phyloP scores from a whole-genome alignment of 2,329 filamentous ascomycete genomes.

The Hirsutella rhossiliensis region DNA sequence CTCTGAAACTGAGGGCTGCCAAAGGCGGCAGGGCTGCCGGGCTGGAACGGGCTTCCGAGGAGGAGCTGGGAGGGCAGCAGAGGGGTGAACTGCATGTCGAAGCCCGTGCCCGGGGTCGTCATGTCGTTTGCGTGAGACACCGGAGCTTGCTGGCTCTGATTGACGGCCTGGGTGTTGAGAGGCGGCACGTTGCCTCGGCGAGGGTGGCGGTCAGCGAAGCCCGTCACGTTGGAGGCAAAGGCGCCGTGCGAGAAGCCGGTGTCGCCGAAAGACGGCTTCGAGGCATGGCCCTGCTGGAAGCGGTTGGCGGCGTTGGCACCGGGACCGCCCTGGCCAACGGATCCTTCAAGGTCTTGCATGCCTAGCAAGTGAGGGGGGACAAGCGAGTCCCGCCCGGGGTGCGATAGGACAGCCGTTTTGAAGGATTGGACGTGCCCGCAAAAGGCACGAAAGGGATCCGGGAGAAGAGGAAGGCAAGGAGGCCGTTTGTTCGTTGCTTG shows the following conservation, averaged over 20 bases:
- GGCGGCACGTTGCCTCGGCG: constrained; percentile 77
- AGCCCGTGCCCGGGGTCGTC: constrained; percentile 75
- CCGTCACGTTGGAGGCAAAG: constrained; percentile 74
- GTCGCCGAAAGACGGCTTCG: constrained; percentile 72
- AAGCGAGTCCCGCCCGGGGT: constrained; percentile 68
- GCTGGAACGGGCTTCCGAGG: constrained; percentile 92
- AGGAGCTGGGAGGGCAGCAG: constrained; percentile 89
- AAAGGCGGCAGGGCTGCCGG: constrained; percentile 82
- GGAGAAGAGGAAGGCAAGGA: not conserved
- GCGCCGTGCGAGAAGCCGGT: constrained; percentile 89
- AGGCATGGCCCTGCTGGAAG: constrained; percentile 55
- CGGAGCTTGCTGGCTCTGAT: constrained; percentile 21
- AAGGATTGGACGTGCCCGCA: constrained; percentile 43
- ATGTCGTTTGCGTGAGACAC: constrained; percentile 56
- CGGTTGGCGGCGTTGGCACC: constrained; percentile 42
- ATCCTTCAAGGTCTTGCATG: constrained; percentile 79
- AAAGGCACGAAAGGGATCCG: constrained; percentile 30
- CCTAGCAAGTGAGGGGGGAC: constrained; percentile 77
- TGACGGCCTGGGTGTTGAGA: constrained; percentile 74
- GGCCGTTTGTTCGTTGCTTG: not conserved
- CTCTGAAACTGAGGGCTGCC: constrained; percentile 85
- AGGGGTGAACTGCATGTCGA: constrained; percentile 98
- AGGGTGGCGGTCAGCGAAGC: constrained; percentile 78
- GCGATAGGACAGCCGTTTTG: constrained; percentile 76
- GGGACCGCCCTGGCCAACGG: constrained; percentile 31